Evolutionary conservation across 2,329 filamentous ascomycete genomes (phyloP).

Genomic region (Penicillium sp.): DNA sequence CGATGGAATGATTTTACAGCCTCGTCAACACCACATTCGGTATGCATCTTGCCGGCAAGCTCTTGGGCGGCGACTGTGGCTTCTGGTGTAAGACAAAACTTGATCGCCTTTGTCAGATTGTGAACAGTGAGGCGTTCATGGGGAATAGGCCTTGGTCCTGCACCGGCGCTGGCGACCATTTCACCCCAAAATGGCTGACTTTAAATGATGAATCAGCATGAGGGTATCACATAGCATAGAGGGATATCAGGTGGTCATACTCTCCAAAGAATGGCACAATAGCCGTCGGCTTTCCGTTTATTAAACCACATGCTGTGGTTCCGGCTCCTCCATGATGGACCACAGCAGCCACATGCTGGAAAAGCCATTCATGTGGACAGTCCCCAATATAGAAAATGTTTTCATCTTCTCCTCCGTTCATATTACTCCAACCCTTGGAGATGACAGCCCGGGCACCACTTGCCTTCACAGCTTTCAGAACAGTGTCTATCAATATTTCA

Average conservation of each 20-base stretch:
- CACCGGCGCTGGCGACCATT: slow-evolving; percentile 52
- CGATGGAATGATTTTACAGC: slow-evolving; percentile 50
- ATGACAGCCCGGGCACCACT: slow-evolving; percentile 55
- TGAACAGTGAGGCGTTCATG: slow-evolving; percentile 47
- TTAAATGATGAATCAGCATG: background rate
- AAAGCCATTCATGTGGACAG: slow-evolving; percentile 61
- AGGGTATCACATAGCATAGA: background rate
- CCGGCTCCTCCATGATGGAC: slow-evolving; percentile 63
- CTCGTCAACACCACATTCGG: slow-evolving; percentile 42
- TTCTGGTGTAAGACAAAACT: slow-evolving; percentile 42
- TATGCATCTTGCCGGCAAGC: slow-evolving; percentile 41
- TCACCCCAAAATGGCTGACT: slow-evolving; percentile 56
- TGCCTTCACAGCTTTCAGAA: slow-evolving; percentile 50
- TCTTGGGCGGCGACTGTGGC: slow-evolving; percentile 38
- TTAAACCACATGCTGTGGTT: slow-evolving; percentile 57
- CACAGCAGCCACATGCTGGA: slow-evolving; percentile 55
- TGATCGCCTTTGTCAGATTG: slow-evolving; percentile 49
- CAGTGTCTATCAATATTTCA: slow-evolving; percentile 43
- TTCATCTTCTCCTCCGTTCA: slow-evolving; percentile 37
- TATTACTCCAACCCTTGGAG: slow-evolving; percentile 56
- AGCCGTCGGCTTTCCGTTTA: slow-evolving; percentile 52
- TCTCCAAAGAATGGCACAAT: slow-evolving; percentile 61
- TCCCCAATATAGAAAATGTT: slow-evolving; percentile 55
- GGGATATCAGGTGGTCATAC: slow-evolving; percentile 17
- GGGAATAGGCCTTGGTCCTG: slow-evolving; percentile 51